Conservation (phyloP, 805 yeast species). For the Phaffomyces thermotolerans region DNA sequence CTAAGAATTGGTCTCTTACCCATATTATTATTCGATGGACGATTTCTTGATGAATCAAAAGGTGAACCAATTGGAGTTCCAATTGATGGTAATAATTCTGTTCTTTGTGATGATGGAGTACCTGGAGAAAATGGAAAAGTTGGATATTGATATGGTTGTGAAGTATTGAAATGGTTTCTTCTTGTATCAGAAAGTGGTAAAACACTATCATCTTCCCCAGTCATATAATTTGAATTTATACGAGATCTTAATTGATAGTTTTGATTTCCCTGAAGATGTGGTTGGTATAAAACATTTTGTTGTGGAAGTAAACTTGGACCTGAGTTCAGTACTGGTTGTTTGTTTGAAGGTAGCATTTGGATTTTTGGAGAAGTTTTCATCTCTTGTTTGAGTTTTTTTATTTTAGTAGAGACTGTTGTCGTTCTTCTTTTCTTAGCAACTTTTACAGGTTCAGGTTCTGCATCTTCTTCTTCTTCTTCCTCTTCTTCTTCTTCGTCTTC, state of each 20-base stretch:
- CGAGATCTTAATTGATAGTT: constrained; percentile 4
- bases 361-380: background rate
- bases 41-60: constrained; percentile 14
- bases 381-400: background rate
- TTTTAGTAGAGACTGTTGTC: background rate
- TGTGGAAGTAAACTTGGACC: constrained; percentile 5
- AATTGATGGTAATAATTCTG: constrained; percentile 3
- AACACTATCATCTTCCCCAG: background rate
- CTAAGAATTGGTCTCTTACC: constrained; percentile 21
- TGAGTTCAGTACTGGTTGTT: background rate
- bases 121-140: constrained; percentile 9
- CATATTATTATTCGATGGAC: constrained; percentile 19
- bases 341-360: background rate
- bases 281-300: constrained; percentile 7
- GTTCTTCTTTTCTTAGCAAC: constrained; percentile 4
- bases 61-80: constrained; percentile 7
- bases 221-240: background rate
- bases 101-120: constrained; percentile 9
- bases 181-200: constrained; percentile 6
- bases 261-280: constrained; percentile 3
- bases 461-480: constrained; percentile 9
- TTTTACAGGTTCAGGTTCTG: constrained; percentile 5
- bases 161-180: background rate
- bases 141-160: constrained; percentile 4
- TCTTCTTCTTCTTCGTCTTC: constrained; percentile 9